Conservation (phyloP, 345 rosid genomes). For the Physaria fendleri region DNA sequence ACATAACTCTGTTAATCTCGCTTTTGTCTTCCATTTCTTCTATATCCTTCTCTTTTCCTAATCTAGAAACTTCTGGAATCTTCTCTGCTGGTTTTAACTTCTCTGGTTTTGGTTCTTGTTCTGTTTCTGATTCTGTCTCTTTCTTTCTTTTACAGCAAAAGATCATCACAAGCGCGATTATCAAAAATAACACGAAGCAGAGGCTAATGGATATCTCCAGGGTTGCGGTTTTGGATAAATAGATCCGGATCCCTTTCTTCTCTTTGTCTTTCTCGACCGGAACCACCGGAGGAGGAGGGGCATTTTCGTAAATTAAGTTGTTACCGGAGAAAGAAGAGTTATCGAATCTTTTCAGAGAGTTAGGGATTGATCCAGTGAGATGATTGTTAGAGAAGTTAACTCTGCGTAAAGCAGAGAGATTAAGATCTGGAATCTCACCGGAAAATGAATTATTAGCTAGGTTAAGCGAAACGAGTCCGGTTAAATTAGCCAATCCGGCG, state of each 20-base stretch:
- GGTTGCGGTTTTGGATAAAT: conserved; percentile 42
- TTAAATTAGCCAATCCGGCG: conserved; percentile 41
- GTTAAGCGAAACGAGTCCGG: conserved; percentile 46
- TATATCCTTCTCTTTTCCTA: conserved; percentile 42
- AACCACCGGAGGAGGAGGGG: conserved; percentile 43
- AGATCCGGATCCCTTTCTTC: conserved; percentile 1
- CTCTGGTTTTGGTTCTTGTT: background rate
- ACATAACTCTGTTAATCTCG: conserved; percentile 52
- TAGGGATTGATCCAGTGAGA: conserved; percentile 61
- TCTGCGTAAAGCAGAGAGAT: conserved; percentile 40
- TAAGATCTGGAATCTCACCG: conserved; percentile 63
- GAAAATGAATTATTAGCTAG: conserved; percentile 66
- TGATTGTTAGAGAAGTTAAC: conserved; percentile 61
- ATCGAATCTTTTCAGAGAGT: conserved; percentile 60
- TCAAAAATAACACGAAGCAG: conserved; percentile 39
- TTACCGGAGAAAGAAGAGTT: conserved; percentile 56
- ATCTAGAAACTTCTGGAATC: conserved; percentile 28
- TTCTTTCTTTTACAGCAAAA: conserved; percentile 32
- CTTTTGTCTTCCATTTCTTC: conserved; percentile 48
- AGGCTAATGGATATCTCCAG: conserved; percentile 49
- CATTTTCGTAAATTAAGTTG: conserved; percentile 37
- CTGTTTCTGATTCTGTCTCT: too few species aligned
- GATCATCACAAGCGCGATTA: conserved; percentile 38
- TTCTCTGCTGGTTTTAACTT: conserved; percentile 13
- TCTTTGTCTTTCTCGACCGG: conserved; percentile 18